These are phyloP conservation scores for Theobroma grandiflorum DNA, from an alignment of 441 rosid species.

Conservation along the genomic window DNA sequence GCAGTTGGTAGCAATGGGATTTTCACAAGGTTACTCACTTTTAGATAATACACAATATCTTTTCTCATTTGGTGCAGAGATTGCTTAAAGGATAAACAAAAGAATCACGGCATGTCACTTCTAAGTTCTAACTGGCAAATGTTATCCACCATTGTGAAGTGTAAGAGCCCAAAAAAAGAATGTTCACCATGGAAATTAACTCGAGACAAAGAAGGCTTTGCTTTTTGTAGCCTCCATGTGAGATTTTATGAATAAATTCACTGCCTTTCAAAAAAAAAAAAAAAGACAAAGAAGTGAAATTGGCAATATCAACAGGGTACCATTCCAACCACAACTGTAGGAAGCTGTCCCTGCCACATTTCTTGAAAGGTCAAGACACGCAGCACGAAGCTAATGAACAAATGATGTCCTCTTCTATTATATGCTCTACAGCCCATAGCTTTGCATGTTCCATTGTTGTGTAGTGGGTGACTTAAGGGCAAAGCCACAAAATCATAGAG, in stretches of 20 bases:
- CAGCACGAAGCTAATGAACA: background rate
- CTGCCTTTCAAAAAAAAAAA: too few relatives aligned
- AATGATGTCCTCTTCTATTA: too few relatives aligned
- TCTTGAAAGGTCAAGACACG: background rate
- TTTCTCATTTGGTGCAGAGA: background rate
- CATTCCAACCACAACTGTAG: background rate
- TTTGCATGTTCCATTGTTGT: background rate
- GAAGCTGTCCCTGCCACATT: background rate
- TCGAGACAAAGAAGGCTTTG: too few relatives aligned
- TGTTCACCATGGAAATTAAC: too few relatives aligned
- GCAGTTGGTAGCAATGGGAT: background rate
- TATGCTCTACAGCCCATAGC: background rate
- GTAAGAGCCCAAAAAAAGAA: too few relatives aligned
- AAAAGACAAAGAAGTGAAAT: too few relatives aligned
- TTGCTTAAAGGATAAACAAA: background rate
- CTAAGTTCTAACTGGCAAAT: too few relatives aligned
- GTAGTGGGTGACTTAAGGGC: constrained; percentile 3
- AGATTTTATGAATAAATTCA: too few relatives aligned
- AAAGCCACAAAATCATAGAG: background rate
- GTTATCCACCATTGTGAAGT: too few relatives aligned
- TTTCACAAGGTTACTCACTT: background rate
- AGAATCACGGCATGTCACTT: too few relatives aligned
- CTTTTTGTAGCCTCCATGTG: too few relatives aligned
- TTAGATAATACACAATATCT: background rate
- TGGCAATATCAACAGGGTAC: background rate